Evolutionary conservation across 2,329 filamentous ascomycete genomes (phyloP), one percentile per base, ranked within the genome.

Genomic region (Botrytis galanthina): DNA sequence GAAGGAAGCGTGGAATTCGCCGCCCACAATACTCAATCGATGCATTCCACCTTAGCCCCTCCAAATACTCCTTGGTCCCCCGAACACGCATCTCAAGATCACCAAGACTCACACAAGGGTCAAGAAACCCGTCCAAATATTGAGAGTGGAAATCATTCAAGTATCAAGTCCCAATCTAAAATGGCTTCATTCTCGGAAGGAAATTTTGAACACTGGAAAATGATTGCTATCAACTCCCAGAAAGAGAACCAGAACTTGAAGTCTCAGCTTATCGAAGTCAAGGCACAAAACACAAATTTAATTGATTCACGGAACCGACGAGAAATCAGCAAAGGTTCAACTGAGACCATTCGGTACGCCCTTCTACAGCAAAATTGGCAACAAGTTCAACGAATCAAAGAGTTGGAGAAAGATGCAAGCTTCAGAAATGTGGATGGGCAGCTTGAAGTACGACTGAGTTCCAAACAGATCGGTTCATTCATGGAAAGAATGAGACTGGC

Each of bases 281-380:
- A 72, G 35, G 48, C 20, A 8, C 70, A 67, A 16, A 72, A 72
- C 44, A 35, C 42, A 26, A 32, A 54, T 16, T n/a, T 71, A 14
- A 46, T 71, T 16, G 70, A 71, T 64, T 59, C 70, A 71, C 60
- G 59, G 10, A 46, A 10, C 39, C 59, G 32, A 54, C n/a, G 32
- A n/a, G 59, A 71, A 29, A 62, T 37, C 18, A 57, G n/a, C 22
- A 39, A 22, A 37, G 70, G 35, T 20, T 37, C 35, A 32, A 54
- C 22, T 14, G 68, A 61, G 42, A 57, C 59, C 6, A 44, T 44
- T 26, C 20, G 32, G 4, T 67, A 72, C 51, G 20, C 46, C n/a
- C 37, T 54, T 4, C 20, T 57, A 14, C 44, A 70, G 20, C 39
- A 61, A 20, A 70, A 35, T 10, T 61, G 39, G 57, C 37, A 44